Conservation (phyloP, 257 asterid species). For the Pogostemon cablin region DNA sequence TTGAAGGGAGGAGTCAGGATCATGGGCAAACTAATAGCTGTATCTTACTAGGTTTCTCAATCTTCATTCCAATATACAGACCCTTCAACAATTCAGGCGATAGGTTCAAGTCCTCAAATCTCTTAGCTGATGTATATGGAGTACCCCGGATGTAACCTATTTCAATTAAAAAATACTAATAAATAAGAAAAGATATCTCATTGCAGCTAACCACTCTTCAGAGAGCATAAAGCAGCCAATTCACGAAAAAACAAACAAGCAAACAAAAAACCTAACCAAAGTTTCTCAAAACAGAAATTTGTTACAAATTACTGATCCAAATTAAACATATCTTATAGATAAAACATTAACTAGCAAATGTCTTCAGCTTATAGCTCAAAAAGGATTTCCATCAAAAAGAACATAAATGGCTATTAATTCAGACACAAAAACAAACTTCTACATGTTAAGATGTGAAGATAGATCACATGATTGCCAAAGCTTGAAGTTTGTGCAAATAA, state of each 20-base stretch:
- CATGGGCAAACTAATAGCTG: slow-evolving; percentile 94
- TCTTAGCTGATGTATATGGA: slow-evolving; percentile 69
- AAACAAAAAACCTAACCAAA: not conserved
- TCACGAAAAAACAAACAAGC: not conserved
- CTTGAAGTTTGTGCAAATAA: too few species aligned
- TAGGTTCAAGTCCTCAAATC: slow-evolving; percentile 82
- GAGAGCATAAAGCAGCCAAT: not conserved
- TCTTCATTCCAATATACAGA: slow-evolving; percentile 77
- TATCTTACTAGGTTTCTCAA: slow-evolving; percentile 83
- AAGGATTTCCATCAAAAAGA: too few species aligned
- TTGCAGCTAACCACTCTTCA: not conserved
- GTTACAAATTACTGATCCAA: not conserved
- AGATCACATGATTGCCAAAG: too few species aligned
- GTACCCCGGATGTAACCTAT: slow-evolving; percentile 80
- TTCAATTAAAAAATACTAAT: not conserved
- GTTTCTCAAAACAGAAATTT: not conserved
- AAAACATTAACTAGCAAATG: too few species aligned
- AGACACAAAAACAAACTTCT: too few species aligned
- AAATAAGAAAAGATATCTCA: slow-evolving; percentile 1
- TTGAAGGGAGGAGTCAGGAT: slow-evolving; percentile 80
- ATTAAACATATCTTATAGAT: slow-evolving; percentile 5
- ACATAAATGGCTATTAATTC: too few species aligned
- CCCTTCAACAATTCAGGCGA: slow-evolving; percentile 77
- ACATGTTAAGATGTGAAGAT: too few species aligned
- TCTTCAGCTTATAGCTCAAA: too few species aligned